Base-by-base conservation (phyloP, 331 rosid species). In the Malus hybrid region DNA sequence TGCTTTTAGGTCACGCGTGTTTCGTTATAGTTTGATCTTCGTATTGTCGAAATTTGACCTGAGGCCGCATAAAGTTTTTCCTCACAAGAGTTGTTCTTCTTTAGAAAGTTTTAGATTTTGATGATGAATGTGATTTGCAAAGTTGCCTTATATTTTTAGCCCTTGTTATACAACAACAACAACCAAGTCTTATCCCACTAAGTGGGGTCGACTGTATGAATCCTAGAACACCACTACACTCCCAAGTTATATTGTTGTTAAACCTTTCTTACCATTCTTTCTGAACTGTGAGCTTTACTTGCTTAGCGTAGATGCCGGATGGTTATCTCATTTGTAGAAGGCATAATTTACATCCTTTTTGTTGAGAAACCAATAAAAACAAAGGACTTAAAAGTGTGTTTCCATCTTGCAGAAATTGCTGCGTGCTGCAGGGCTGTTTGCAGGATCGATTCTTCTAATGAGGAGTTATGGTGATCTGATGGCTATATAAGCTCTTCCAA, bases 381-480 rank as follows among this genome's bases (percentile, higher is more conserved):
- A 6, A 27, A 56, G 68, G 29, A 36, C 12, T 0, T 69, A 22
- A 68, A 31, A 65, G 76, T 77, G 29, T 72, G 65, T 48, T 61
- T 48, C 52, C 60, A 57, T 60, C 32, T 68, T 69, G 88, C 90
- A 94, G 98, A 94, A 90, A 87, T 79, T 94, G 90, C 83, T 94
- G 69, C 90, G 97, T 39, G 97, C 98, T 59, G 81, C 75, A 2
- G 97, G 98, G 70, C 65, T 93, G 62, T 93, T 93, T 73, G 93
- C 83, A 15, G 97, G 97, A 76, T 86, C 97, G 6, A 85, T 94
- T 61, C 63, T 88, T 73, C 79, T 94, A n/a, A 87, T 94, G 90
- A 80, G 98, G 79, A 87, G 79, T 59, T 91, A 90, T 57, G 98
- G 98, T 36, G 96, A 94, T 69, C 87, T 91, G 13, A 94, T 94